phyloP scores from a whole-genome alignment of 2,329 filamentous ascomycete species.

The Monosporascus sp. region DNA sequence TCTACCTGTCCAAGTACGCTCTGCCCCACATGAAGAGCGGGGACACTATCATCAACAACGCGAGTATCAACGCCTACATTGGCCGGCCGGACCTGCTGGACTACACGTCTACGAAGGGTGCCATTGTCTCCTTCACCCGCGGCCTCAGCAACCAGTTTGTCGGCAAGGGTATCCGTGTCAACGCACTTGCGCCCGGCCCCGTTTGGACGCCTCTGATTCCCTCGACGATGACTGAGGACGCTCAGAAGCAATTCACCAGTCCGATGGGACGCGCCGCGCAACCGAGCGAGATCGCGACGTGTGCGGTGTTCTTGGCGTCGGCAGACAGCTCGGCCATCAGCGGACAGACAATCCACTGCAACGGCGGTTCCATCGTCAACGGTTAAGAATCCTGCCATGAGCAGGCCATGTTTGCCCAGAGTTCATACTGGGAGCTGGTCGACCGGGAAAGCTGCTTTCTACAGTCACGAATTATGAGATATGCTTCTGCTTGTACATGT shows the following conservation, averaged over 20 bases:
- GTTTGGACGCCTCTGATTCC: conserved; percentile 76
- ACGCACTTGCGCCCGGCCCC: conserved; percentile 65
- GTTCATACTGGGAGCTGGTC: too few relatives aligned
- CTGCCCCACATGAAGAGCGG: conserved; percentile 72
- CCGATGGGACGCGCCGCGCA: conserved; percentile 76
- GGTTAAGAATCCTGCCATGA: conserved; percentile 27
- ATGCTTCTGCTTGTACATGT: too few relatives aligned
- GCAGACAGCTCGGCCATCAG: conserved; percentile 69
- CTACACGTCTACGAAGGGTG: conserved; percentile 76
- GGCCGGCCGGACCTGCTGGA: conserved; percentile 76
- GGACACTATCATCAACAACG: conserved; percentile 78
- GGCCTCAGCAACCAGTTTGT: conserved; percentile 72
- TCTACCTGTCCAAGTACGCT: conserved; percentile 74
- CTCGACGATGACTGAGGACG: conserved; percentile 64
- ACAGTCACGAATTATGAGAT: too few relatives aligned
- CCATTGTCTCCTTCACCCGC: conserved; percentile 74
- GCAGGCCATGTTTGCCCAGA: too few relatives aligned
- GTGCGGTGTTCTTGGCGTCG: conserved; percentile 75
- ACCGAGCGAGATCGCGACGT: conserved; percentile 76
- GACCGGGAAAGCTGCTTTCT: too few relatives aligned
- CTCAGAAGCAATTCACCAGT: conserved; percentile 66
- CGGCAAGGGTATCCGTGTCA: conserved; percentile 58
- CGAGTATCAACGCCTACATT: conserved; percentile 78
- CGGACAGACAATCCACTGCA: conserved; percentile 60
- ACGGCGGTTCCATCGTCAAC: conserved; percentile 45